Evolutionary conservation across 768 basidiomycete species (phyloP), one percentile per base, ranked within the genome.

Genomic region (Termitomyces bulborhizus): DNA sequence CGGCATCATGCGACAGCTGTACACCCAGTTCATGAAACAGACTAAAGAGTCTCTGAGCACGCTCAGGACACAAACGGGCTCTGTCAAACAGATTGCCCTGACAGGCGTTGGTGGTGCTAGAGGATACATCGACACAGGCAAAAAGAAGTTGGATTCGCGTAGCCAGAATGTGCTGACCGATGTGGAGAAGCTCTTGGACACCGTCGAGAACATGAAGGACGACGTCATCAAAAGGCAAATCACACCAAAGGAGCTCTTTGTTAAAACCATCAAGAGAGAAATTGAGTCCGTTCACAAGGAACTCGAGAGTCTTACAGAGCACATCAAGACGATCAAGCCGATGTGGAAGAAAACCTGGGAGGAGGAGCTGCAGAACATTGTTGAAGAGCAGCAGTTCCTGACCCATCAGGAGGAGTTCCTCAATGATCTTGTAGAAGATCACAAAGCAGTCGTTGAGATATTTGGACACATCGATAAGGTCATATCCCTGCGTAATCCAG

Each of bases 261-360:
- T 96, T 71, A 84, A 83, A 66, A 73, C 72, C 37, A 81, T 95
- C 68, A 80, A 82, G 66, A 83, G 81, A 58, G 88, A 93, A 60
- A 79, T 97, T 54, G 76, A 79, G 29, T 70, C 79, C 21, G 80
- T 86, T 27, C 78, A 83, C 16, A 69, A 72, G 9, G 88, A 94
- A 71, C 77, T 98, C 43, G 79, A 84, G 58, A 86, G 82, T 63
- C 74, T 98, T 55, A 83, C 83, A 64, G 84, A 86, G 62, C 92
- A 96, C 68, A 89, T 98, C 61, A 82, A 85, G 62, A 88, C 90
- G 11, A 81, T 95, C 64, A 93, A 89, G 65, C 93, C 96, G 42
- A 92, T 91, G 81, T 99, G 96, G 96, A 91, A 95, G 77, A 93
- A 95, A 79, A 98, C 94, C 18, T 99, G 96, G 96, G 90, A 91